Conservation (phyloP, 1,284 basidiomycete species). For the Rhodotorula sp. region DNA sequence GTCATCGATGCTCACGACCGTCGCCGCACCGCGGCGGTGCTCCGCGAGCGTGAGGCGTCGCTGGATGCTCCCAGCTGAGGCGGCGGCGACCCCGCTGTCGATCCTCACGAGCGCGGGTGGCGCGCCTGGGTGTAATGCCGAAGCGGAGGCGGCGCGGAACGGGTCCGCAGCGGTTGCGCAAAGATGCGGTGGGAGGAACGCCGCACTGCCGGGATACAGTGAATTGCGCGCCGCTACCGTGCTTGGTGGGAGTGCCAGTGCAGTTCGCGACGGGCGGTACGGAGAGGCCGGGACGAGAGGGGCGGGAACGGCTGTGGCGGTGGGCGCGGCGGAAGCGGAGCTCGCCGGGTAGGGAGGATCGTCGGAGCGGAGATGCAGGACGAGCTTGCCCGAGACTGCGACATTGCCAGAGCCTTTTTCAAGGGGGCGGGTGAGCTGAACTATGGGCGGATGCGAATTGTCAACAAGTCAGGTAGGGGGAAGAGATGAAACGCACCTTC, state of each 20-base stretch:
- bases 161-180: not conserved
- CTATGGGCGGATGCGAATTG: not conserved
- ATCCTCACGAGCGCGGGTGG: not conserved
- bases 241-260: not conserved
- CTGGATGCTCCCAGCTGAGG: constrained; percentile 3
- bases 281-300: too few relatives aligned
- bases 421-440: constrained; percentile 67
- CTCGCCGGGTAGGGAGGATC: constrained; percentile 51
- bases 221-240: not conserved
- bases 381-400: constrained; percentile 79
- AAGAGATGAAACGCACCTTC: constrained; percentile 61
- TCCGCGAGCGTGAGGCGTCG: constrained; percentile 36
- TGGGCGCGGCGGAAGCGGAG: constrained; percentile 14
- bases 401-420: constrained; percentile 84
- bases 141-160: not conserved
- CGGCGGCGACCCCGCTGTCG: not conserved
- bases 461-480: not conserved
- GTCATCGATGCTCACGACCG: constrained; percentile 27
- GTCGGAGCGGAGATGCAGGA: constrained; percentile 77
- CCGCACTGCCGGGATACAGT: not conserved
- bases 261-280: not conserved
- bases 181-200: not conserved
- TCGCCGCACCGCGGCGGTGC: constrained; percentile 28
- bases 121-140: too few relatives aligned
- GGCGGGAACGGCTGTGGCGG: not conserved